phyloP scores from a whole-genome alignment of 495 filamentous ascomycete genomes.

The Acidiella bohemica region DNA sequence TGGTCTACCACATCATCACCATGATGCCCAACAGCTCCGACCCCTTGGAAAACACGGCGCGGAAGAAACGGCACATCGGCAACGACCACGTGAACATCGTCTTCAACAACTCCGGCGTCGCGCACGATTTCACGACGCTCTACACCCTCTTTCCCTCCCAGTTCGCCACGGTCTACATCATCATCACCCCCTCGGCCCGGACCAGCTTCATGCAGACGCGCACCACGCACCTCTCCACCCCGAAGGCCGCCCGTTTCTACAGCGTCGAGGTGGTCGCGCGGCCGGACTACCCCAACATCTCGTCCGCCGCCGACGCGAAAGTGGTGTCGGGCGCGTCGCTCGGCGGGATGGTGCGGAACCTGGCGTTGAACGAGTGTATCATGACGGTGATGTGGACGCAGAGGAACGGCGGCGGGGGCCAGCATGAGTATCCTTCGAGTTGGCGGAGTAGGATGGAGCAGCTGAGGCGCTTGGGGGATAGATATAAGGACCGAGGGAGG shows the following conservation, averaged over 20 bases:
- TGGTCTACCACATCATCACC: constrained; percentile 88
- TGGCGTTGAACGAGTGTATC: constrained; percentile 86
- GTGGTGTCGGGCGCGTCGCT: constrained; percentile 67
- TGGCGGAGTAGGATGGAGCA: constrained; percentile 79
- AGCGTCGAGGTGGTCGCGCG: constrained; percentile 73
- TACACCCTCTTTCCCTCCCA: constrained; percentile 71
- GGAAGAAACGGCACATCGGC: constrained; percentile 90
- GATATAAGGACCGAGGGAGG: constrained; percentile 20
- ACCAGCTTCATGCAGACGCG: constrained; percentile 40
- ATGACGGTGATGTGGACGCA: constrained; percentile 79
- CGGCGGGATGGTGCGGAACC: constrained; percentile 73
- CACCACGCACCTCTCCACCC: constrained; percentile 24
- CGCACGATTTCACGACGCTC: constrained; percentile 53
- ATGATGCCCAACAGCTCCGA: constrained; percentile 89
- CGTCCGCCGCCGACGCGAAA: constrained; percentile 74
- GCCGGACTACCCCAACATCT: constrained; percentile 76
- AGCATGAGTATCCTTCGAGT: constrained; percentile 61
- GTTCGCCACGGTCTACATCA: constrained; percentile 93
- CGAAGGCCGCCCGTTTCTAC: constrained; percentile 49
- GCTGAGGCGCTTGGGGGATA: constrained; percentile 69
- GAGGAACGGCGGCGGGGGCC: constrained; percentile 33
- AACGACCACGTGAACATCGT: constrained; percentile 98
- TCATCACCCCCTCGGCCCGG: constrained; percentile 74
- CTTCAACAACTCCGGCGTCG: constrained; percentile 82
- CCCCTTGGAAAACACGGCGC: constrained; percentile 53